Evolutionary conservation across 2,329 filamentous ascomycete species (phyloP).

Genomic region (Cordyceps fumosorosea): DNA sequence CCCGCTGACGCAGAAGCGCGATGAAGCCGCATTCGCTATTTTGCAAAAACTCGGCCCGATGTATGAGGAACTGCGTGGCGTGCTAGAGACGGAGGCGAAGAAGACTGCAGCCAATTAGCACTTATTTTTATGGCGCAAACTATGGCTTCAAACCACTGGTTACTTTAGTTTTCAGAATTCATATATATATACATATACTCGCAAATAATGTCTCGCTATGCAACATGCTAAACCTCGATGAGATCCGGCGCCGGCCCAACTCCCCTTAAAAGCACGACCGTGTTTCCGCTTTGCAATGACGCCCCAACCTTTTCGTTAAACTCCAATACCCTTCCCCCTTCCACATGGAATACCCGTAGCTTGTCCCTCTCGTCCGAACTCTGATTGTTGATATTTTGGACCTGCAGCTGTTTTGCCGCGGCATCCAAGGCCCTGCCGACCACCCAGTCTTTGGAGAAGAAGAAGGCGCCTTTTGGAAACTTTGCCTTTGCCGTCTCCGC

Average conservation of each 20-base stretch:
- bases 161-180: not conserved
- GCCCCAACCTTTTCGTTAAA: slow-evolving; percentile 81
- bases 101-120: not conserved
- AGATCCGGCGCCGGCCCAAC: slow-evolving; percentile 73
- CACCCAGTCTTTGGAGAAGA: slow-evolving; percentile 80
- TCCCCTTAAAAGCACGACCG: slow-evolving; percentile 79
- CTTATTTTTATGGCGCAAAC: not conserved
- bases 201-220: not conserved
- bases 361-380: slow-evolving; percentile 69
- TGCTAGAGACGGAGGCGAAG: slow-evolving; percentile 3
- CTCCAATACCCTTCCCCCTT: slow-evolving; percentile 77
- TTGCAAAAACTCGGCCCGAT: slow-evolving; percentile 14
- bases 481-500: slow-evolving; percentile 79
- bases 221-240: slow-evolving; percentile 45
- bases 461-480: slow-evolving; percentile 74
- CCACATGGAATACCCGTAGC: slow-evolving; percentile 85
- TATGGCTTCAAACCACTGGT: not conserved
- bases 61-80: slow-evolving; percentile 14
- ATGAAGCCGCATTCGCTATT: slow-evolving; percentile 5
- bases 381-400: slow-evolving; percentile 79
- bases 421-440: slow-evolving; percentile 75
- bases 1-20: slow-evolving; percentile 13
- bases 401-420: slow-evolving; percentile 68
- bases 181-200: not conserved
- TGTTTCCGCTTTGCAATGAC: slow-evolving; percentile 73